phyloP scores from a whole-genome alignment of 2,329 filamentous ascomycete species.

The Zasmidium citrigriseum region DNA sequence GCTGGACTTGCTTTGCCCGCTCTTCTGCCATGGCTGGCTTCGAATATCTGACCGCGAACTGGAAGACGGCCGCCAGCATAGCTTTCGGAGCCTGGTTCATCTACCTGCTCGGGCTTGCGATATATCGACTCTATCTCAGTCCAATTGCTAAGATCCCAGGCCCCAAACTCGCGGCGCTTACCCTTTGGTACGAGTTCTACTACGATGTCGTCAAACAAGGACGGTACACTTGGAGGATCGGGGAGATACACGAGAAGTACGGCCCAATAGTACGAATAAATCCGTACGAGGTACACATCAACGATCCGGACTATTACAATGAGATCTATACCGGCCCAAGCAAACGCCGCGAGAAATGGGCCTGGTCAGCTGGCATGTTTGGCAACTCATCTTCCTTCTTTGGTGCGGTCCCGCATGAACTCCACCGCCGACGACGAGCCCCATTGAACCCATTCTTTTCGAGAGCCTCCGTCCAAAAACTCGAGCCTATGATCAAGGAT shows the following conservation, averaged over 20 bases:
- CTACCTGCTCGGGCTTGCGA: slow-evolving; percentile 7
- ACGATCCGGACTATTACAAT: slow-evolving; percentile 39
- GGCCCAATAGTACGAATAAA: slow-evolving; percentile 44
- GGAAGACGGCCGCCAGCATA: background rate
- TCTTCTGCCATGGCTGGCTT: background rate
- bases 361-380: slow-evolving; percentile 14
- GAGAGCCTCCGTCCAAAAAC: slow-evolving; percentile 7
- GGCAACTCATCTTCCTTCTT: slow-evolving; percentile 10
- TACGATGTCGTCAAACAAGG: slow-evolving; percentile 17
- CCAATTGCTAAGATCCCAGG: slow-evolving; percentile 38
- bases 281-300: slow-evolving; percentile 45
- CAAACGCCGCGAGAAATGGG: slow-evolving; percentile 20
- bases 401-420: slow-evolving; percentile 9
- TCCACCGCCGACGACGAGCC: slow-evolving; percentile 14
- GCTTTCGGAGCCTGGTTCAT: background rate
- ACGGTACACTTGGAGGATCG: slow-evolving; percentile 17
- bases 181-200: slow-evolving; percentile 19
- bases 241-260: slow-evolving; percentile 16
- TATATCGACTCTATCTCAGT: slow-evolving; percentile 33
- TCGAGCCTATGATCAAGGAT: slow-evolving; percentile 11
- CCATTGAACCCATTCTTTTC: slow-evolving; percentile 19
- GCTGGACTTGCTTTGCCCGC: background rate
- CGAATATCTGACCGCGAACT: background rate
- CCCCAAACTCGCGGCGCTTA: slow-evolving; percentile 24
- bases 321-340: slow-evolving; percentile 26